Evolutionary conservation across 306 rosid genomes (phyloP).

Genomic region (Ochetophila trinervis): DNA sequence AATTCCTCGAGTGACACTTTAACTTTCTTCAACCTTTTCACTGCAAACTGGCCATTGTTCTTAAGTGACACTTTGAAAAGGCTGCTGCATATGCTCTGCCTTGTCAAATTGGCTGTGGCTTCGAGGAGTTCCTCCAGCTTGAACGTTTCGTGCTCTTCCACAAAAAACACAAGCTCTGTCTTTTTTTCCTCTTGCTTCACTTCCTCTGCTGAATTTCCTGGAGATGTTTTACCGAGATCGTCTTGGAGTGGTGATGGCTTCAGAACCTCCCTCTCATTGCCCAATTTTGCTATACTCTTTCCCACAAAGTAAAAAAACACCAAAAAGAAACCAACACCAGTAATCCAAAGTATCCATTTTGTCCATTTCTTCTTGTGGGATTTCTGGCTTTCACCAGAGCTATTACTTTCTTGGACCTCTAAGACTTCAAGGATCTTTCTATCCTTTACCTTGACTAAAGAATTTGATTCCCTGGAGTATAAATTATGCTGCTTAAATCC

Average conservation of each 20-base stretch:
- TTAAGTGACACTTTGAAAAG: constrained; percentile 62
- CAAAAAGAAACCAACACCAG: constrained; percentile 32
- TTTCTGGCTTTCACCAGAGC: background rate
- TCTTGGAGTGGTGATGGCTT: constrained; percentile 13
- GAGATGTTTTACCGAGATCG: constrained; percentile 27
- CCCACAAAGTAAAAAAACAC: constrained; percentile 27
- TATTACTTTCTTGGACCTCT: constrained; percentile 4
- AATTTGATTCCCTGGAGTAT: constrained; percentile 10
- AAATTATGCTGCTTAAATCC: constrained; percentile 18
- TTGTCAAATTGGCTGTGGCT: constrained; percentile 61
- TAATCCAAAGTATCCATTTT: background rate
- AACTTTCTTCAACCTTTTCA: constrained; percentile 68
- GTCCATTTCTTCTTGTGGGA: background rate
- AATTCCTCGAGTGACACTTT: constrained; percentile 57
- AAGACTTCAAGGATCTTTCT: constrained; percentile 8
- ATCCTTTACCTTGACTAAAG: constrained; percentile 14
- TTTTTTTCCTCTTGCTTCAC: constrained; percentile 23
- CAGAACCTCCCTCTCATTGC: constrained; percentile 13
- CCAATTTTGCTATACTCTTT: constrained; percentile 25
- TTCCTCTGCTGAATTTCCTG: constrained; percentile 25
- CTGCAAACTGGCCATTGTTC: constrained; percentile 51
- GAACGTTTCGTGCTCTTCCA: constrained; percentile 58
- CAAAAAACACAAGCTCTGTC: constrained; percentile 64
- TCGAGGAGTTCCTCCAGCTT: constrained; percentile 56
- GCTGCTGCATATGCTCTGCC: constrained; percentile 49